Percentiles rank a stretch among this genome's conserved stretches.
phyloP scores from a whole-genome alignment of 2,329 filamentous ascomycete genomes.

The Neonectria sp. region DNA sequence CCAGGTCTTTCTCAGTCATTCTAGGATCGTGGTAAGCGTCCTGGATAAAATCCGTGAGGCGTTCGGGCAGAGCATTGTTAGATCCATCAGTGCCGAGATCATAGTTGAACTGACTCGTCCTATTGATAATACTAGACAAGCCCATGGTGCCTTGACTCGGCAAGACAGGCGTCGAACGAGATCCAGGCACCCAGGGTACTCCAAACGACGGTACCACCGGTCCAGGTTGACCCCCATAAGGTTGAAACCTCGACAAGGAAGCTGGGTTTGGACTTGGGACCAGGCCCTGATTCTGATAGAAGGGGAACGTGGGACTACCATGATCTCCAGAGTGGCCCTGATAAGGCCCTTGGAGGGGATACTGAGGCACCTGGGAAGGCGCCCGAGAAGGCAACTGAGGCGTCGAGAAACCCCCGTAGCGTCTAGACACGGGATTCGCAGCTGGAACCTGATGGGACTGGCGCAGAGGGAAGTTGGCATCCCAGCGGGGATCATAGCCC shows the following conservation, averaged over 20 bases:
- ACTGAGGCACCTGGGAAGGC: neutral
- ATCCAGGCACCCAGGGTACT: slow-evolving; percentile 4
- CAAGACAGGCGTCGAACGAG: slow-evolving; percentile 14
- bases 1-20: slow-evolving; percentile 74
- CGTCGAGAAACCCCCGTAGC: slow-evolving; percentile 1
- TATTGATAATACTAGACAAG: slow-evolving; percentile 55
- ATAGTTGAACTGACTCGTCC: slow-evolving; percentile 56
- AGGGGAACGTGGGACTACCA: neutral
- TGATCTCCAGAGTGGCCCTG: neutral
- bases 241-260: neutral
- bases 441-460: slow-evolving; percentile 10
- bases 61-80: slow-evolving; percentile 55
- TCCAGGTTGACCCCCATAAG: neutral
- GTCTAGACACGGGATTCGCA: neutral
- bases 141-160: slow-evolving; percentile 19
- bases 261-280: neutral
- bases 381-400: neutral
- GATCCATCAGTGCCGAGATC: slow-evolving; percentile 51
- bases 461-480: slow-evolving; percentile 16
- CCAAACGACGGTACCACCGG: slow-evolving; percentile 5
- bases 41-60: slow-evolving; percentile 53
- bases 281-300: neutral
- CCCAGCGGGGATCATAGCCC: slow-evolving; percentile 34
- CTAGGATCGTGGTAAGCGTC: slow-evolving; percentile 56
- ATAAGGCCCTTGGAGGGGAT: neutral